phyloP scores from a whole-genome alignment of 208 protist genomes.

The Acanthamoeba culbertsoni region DNA sequence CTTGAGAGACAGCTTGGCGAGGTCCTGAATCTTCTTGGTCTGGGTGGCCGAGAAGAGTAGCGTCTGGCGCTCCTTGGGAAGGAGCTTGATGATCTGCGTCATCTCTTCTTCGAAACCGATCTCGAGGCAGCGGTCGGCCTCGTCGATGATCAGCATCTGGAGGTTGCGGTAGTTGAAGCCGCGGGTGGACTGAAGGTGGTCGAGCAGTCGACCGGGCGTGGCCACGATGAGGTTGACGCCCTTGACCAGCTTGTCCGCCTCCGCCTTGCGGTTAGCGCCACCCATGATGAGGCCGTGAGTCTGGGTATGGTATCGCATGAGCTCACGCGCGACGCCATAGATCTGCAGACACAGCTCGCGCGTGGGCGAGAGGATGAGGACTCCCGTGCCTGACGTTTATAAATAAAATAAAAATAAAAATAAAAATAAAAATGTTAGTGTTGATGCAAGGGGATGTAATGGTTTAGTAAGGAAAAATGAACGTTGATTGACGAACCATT shows the following conservation, averaged over 20 bases:
- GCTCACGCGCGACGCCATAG: conserved; percentile 92
- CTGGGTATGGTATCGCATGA: conserved; percentile 88
- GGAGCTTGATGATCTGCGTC: conserved; percentile 97
- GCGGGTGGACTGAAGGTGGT: conserved; percentile 89
- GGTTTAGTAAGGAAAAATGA: background rate
- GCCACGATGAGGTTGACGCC: conserved; percentile 89
- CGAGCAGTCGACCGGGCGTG: conserved; percentile 95
- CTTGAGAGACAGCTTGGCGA: conserved; percentile 92
- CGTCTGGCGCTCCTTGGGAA: conserved; percentile 96
- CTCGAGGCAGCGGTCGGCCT: conserved; percentile 97
- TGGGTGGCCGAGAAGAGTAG: conserved; percentile 99
- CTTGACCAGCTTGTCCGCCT: conserved; percentile 87
- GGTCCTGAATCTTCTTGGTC: conserved; percentile 91
- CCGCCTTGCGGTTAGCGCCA: conserved; percentile 84
- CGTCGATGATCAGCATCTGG: conserved; percentile 62
- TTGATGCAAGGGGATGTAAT: background rate
- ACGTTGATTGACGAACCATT: conserved; percentile 93
- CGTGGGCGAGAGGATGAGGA: conserved; percentile 97
- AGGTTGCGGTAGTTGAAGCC: conserved; percentile 62
- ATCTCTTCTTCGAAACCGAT: conserved; percentile 96
- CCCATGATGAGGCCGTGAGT: conserved; percentile 90
- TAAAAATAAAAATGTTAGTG: background rate
- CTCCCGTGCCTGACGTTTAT: conserved; percentile 76
- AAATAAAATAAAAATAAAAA: no score
- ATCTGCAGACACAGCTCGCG: conserved; percentile 99